Evolutionary conservation across 2,329 filamentous ascomycete genomes (phyloP), one percentile per base, ranked within the genome.

Genomic region (Fusarium sp.): DNA sequence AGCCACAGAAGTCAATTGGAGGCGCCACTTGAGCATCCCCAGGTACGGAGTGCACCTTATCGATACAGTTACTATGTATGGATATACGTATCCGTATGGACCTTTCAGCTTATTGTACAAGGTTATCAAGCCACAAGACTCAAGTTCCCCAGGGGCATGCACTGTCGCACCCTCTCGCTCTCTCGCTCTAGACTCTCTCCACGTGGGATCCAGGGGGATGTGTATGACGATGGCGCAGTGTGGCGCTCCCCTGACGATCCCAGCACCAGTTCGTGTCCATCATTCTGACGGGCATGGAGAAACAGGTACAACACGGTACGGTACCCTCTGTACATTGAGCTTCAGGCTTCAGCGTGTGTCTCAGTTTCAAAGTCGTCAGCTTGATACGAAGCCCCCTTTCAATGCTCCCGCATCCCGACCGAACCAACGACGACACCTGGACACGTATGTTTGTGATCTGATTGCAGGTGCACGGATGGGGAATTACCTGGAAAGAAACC

Each of bases 161-260:
- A 66, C 49, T 32, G 38, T 24, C 12, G 42, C 42, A 44, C 42
- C 42, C 20, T 44, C 42, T 44, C 42, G 42, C 20, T 44, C 42
- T 24, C 22, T 38, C 34, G 34, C 34, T 38, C 34, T 38, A 38
- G 10, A 14, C n/a, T 42, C n/a, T 42, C 27, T 45, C 68, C 68
- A 71, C 68, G 68, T 71, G 68, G 68, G 66, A 49, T 40, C 53
- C 68, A 68, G 60, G 68, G 50, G 68, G 68, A 55, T 25, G 45
- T 46, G 32, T 49, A 54, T 69, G 59, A 55, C 43, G 58, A 63
- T 64, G 50, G 59, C 45, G 25, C 25, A 56, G 44, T 58, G 64
- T 71, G 68, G 64, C 68, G 68, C 50, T 71, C 68, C 68, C 68
- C 68, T 71, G 68, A 62, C 64, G 68, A 71, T 71, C 68, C 59